Evolutionary conservation across 2,329 filamentous ascomycete species (phyloP).

Genomic region (Lachnellula hyalina): DNA sequence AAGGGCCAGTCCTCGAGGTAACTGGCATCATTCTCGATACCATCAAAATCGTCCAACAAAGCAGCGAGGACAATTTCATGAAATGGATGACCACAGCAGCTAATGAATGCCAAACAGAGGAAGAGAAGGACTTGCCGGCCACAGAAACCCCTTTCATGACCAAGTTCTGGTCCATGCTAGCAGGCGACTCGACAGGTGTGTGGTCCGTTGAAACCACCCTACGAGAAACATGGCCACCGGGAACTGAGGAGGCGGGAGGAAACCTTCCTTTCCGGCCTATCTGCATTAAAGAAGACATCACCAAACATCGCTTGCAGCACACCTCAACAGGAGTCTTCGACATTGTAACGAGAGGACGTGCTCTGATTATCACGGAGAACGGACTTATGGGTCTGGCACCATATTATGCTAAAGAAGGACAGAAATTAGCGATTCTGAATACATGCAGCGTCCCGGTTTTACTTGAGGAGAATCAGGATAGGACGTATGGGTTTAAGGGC

Average conservation of each 20-base stretch:
- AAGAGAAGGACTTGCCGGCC: background rate
- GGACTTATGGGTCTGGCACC: constrained; percentile 9
- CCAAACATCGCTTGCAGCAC: background rate
- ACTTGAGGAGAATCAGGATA: constrained; percentile 4
- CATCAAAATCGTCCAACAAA: background rate
- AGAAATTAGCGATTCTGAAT: constrained; percentile 6
- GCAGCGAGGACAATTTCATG: background rate
- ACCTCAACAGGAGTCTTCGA: background rate
- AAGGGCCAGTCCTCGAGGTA: background rate
- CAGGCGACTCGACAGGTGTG: constrained; percentile 2
- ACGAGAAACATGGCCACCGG: background rate
- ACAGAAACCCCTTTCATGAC: background rate
- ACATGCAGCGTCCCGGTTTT: constrained; percentile 6
- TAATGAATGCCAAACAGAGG: background rate
- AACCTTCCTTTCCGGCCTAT: background rate
- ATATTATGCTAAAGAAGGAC: constrained; percentile 1
- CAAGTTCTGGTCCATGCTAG: constrained; percentile 5
- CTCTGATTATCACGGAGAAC: constrained; percentile 7
- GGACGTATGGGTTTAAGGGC: constrained; percentile 2
- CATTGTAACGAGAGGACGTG: constrained; percentile 5
- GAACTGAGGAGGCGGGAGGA: background rate
- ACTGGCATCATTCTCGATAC: constrained; percentile 5
- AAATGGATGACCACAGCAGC: constrained; percentile 3
- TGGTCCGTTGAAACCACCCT: background rate
- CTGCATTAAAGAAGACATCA: background rate